A percentile compares a stretch with the other conserved stretches of the same genome.
Conservation (phyloP, 2,329 filamentous ascomycete genomes). For the Colletotrichum sp. region DNA sequence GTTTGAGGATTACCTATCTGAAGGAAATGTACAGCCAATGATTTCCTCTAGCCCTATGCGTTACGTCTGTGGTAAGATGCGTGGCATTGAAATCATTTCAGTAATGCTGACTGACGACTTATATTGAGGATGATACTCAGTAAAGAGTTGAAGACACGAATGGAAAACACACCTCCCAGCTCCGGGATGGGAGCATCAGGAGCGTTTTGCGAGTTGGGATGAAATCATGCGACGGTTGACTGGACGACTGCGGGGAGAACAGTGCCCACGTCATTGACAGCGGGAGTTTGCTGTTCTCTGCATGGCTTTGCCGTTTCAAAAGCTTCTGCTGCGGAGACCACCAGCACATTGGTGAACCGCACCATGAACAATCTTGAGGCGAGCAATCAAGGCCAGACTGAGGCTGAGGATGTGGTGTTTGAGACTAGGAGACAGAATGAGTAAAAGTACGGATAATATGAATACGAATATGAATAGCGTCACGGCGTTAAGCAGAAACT, state of each 20-base stretch:
- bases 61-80: background rate
- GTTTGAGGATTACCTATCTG: background rate
- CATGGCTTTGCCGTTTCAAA: background rate
- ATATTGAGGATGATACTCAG: background rate
- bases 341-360: background rate
- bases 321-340: background rate
- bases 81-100: no score
- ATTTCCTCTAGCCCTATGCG: background rate
- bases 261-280: conserved; percentile 7
- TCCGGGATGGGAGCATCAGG: background rate
- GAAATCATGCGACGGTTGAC: conserved; percentile 14
- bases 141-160: background rate
- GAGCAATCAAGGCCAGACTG: background rate
- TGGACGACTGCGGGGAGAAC: background rate
- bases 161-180: background rate
- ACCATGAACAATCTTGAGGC: background rate
- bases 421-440: background rate
- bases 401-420: background rate
- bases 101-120: background rate
- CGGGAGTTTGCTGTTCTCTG: conserved; percentile 16
- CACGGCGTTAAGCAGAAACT: background rate
- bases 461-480: background rate
- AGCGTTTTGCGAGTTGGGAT: conserved; percentile 14
- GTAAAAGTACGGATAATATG: background rate
- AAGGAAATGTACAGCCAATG: background rate